Evolutionary conservation across 371 early-diverging fungal species (phyloP), one percentile per base, ranked within the genome.

Genomic region (Mucor irregularis): DNA sequence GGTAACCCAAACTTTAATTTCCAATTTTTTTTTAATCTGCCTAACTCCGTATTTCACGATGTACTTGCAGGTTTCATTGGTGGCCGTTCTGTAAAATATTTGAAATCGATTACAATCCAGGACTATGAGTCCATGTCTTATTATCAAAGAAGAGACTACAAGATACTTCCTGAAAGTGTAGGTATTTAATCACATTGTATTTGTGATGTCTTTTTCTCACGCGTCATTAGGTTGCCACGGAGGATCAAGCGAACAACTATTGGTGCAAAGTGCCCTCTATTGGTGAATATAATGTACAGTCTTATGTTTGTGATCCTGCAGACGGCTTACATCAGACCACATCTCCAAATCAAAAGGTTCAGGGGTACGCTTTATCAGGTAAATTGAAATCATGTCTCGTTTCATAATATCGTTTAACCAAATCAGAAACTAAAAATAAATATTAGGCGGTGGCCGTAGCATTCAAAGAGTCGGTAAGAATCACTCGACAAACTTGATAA

Each of bases 21-120:
- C 24, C 8, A 7, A 7, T 11, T n/a, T 7, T n/a, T 16, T 14
- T 5, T 35, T 35, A n/a, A 13, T 3, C 53, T 53, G 40, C 22
- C 42, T 21, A 24, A 10, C 10, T 33, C 11, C 24, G 28, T 37
- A n/a, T n/a, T n/a, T n/a, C n/a, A n/a, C n/a, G n/a, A n/a, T n/a
- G n/a, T n/a, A n/a, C n/a, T n/a, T n/a, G n/a, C 6, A 68, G 69
- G 80, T 1, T 86, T 87, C 57, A 93, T 94, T 49, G 95, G 93
- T 7, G 95, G 91, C 0, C 83, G 95, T 11, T 84, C 83, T 44
- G 94, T 94, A 52, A 94, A 94, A 55, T 94, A 85, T 79, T 69
- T 93, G 10, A 78, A 80, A 50, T 68, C 75, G 25, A 82, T 94
- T 25, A 75, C 74, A 11, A 73, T 84, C 25, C 76, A 80, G 49